A percentile compares a stretch with the other conserved stretches of the same genome.
Conservation (phyloP, 2,329 filamentous ascomycete genomes). For the Claviceps sp. region DNA sequence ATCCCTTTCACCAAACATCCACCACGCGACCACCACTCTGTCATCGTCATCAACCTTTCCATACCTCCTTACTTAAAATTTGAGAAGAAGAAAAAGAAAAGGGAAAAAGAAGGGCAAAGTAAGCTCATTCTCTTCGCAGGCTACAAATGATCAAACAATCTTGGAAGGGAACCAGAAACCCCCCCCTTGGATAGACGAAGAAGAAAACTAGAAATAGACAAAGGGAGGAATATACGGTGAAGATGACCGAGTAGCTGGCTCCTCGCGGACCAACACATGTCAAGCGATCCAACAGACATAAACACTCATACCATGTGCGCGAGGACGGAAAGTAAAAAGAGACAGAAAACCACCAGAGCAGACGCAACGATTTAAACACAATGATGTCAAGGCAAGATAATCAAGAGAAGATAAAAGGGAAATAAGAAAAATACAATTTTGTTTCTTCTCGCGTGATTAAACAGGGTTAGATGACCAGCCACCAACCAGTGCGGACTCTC, state of each 20-base stretch:
- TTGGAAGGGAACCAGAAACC: too few relatives aligned
- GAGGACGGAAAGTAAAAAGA: too few relatives aligned
- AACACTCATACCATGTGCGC: too few relatives aligned
- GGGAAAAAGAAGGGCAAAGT: neutral
- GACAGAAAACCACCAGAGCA: neutral
- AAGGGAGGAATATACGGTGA: too few relatives aligned
- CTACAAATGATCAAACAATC: neutral
- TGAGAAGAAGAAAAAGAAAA: neutral
- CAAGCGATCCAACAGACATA: too few relatives aligned
- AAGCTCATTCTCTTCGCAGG: neutral
- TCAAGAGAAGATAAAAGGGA: neutral
- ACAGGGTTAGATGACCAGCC: constrained; percentile 35
- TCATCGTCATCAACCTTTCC: neutral
- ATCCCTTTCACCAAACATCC: neutral
- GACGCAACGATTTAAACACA: neutral
- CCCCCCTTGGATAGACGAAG: too few relatives aligned
- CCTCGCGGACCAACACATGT: too few relatives aligned
- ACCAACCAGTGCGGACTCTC: constrained; percentile 15
- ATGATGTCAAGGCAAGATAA: neutral
- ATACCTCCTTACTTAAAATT: neutral
- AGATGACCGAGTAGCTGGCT: too few relatives aligned
- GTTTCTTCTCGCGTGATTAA: constrained; percentile 36
- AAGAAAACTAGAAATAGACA: too few relatives aligned
- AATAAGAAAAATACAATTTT: constrained; percentile 14
- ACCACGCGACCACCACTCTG: neutral